Base-by-base conservation (phyloP, 2,329 filamentous ascomycete genomes). In the Fusarium sp. region DNA sequence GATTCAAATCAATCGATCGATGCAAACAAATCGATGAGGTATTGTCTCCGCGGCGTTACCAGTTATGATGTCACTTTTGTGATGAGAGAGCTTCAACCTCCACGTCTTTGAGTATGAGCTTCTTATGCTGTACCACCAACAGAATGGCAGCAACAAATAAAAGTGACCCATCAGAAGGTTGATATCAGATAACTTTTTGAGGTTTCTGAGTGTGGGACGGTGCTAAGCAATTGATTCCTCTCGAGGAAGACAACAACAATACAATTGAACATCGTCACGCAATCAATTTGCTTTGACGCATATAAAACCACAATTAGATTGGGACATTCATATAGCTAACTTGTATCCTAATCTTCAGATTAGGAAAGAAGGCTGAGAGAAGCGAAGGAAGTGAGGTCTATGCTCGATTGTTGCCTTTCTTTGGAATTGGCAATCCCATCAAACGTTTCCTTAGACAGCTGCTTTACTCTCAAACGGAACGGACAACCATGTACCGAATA, bases 61-160 rank as follows among this genome's bases (percentile, higher is more conserved):
- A 41, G 16, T 55, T 42, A 71, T 71, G 69, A 71, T 71, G 69
- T 71, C 69, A 71, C 61, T 57, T 37, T 63, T 67, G 40, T 49
- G 22, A 24, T 24, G 41, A 37, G 20, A 61, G 62, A 67, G 53
- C 57, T 48, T 55, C 22, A 25, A 45, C 44, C 40, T 55, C 24
- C n/a, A 49, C 53, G 44, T 49, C 32, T 37, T n/a, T 37, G 34
- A 37, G 5, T 56, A 27, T 47, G 22, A 41, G 32, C 48, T 18
- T 52, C 32, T 34, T 27, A 20, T 52, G 41, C 20, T 49, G 30
- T 24, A n/a, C 30, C 4, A 49, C 27, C 27, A 37, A 16, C 20
- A 44, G 13, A 44, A 44, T 14, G 20, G 20, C 8, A 42, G 41
- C n/a, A 24, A 44, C 8, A 16, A 24, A 24, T 14, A 16, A 29